phyloP scores from a whole-genome alignment of 306 rosid genomes.

The Canavalia gladiata region DNA sequence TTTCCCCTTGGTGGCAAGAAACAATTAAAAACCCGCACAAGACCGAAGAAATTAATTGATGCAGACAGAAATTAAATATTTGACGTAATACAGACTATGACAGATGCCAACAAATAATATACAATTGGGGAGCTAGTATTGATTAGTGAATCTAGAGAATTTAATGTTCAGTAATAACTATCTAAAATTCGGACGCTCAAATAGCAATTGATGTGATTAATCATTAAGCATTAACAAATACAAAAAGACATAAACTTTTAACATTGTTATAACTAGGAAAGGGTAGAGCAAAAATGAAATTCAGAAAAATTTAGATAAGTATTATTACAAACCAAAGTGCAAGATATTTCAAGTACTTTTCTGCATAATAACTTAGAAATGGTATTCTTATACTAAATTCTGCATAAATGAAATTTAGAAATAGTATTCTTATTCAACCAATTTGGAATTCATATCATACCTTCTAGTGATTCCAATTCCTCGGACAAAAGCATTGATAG shows the following conservation, averaged over 20 bases:
- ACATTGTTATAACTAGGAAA: background rate
- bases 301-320: slow-evolving; percentile 10
- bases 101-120: background rate
- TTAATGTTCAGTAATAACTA: background rate
- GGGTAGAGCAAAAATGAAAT: background rate
- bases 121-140: background rate
- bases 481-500: slow-evolving; percentile 92
- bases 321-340: slow-evolving; percentile 3
- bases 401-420: too few species aligned
- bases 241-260: background rate
- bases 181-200: background rate
- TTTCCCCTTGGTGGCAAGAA: background rate
- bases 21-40: background rate
- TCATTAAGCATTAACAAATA: background rate
- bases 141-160: background rate
- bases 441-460: slow-evolving; percentile 51
- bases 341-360: background rate
- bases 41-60: background rate
- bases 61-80: background rate
- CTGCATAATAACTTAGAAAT: slow-evolving; percentile 11
- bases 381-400: background rate
- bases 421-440: background rate
- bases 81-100: background rate
- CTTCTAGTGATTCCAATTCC: slow-evolving; percentile 99
- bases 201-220: slow-evolving; percentile 5